These are phyloP conservation scores for Mentha longifolia DNA, from an alignment of 257 asterid species.

Conservation along the genomic window DNA sequence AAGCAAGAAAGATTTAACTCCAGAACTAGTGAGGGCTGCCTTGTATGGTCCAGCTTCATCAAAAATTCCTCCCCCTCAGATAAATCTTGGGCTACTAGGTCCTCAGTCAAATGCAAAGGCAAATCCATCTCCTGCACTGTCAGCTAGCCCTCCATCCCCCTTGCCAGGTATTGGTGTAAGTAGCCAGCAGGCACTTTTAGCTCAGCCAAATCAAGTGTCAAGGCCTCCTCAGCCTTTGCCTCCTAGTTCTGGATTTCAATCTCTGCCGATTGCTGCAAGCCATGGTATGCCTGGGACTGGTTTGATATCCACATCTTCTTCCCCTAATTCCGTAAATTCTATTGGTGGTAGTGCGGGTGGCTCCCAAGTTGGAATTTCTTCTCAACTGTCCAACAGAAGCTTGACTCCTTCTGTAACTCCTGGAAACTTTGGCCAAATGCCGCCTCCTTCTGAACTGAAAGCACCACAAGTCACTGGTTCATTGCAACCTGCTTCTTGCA, in stretches of 20 bases:
- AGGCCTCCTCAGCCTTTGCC: conserved; percentile 61
- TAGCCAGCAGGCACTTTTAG: conserved; percentile 49
- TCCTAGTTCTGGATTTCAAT: conserved; percentile 60
- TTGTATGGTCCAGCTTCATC: conserved; percentile 85
- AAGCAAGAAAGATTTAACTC: conserved; percentile 82
- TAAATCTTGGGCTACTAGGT: conserved; percentile 55
- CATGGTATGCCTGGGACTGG: conserved; percentile 61
- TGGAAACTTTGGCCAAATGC: conserved; percentile 44
- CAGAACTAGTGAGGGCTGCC: conserved; percentile 94
- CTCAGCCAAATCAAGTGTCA: conserved; percentile 58
- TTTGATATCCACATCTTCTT: conserved; percentile 42
- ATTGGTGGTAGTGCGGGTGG: conserved; percentile 51
- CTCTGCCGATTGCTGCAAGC: conserved; percentile 54
- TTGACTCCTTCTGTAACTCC: conserved; percentile 49
- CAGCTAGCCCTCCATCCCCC: conserved; percentile 45
- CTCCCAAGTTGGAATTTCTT: conserved; percentile 47
- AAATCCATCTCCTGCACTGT: conserved; percentile 49
- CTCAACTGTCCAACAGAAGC: conserved; percentile 59
- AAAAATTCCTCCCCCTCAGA: conserved; percentile 93
- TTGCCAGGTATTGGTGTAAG: conserved; percentile 48
- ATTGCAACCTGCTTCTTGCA: conserved; percentile 56
- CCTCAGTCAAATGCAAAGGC: conserved; percentile 52
- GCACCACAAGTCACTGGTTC: conserved; percentile 45
- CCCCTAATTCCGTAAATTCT: conserved; percentile 48
- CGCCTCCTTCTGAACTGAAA: conserved; percentile 52